phyloP scores from a whole-genome alignment of 306 rosid species.

The Crataegus laevigata region DNA sequence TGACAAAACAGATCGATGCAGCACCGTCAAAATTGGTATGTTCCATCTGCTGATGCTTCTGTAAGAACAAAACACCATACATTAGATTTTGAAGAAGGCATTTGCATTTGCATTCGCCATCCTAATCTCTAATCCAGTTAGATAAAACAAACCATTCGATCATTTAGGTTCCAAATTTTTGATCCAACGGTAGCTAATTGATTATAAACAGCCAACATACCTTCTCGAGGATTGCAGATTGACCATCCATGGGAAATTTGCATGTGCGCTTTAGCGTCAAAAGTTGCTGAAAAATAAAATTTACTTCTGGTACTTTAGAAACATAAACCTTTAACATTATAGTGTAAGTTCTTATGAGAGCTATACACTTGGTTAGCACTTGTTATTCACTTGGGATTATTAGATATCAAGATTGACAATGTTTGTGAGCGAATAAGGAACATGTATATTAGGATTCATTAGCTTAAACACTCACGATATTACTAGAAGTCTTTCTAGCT shows the following conservation, averaged over 20 bases:
- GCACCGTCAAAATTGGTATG: constrained; percentile 41
- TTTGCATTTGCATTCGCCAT: background rate
- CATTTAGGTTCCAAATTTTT: background rate
- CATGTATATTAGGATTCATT: no score
- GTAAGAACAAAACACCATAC: constrained; percentile 10
- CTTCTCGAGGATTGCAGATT: constrained; percentile 73
- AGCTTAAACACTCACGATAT: no score
- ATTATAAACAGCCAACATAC: constrained; percentile 17
- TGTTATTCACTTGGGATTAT: no score
- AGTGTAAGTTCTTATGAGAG: no score
- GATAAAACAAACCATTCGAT: background rate
- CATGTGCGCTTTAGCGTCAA: constrained; percentile 82
- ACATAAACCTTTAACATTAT: background rate
- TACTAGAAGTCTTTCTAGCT: no score
- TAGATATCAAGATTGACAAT: no score
- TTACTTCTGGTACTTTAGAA: constrained; percentile 7
- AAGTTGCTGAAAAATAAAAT: constrained; percentile 49
- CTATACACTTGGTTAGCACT: no score
- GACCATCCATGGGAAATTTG: constrained; percentile 63
- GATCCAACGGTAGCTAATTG: background rate
- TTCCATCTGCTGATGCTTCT: constrained; percentile 66
- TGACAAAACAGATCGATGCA: constrained; percentile 38
- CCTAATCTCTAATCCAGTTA: background rate
- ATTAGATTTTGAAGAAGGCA: background rate
- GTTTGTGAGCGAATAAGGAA: no score